Conservation (phyloP, 1,284 basidiomycete species). For the Chiua sp. region DNA sequence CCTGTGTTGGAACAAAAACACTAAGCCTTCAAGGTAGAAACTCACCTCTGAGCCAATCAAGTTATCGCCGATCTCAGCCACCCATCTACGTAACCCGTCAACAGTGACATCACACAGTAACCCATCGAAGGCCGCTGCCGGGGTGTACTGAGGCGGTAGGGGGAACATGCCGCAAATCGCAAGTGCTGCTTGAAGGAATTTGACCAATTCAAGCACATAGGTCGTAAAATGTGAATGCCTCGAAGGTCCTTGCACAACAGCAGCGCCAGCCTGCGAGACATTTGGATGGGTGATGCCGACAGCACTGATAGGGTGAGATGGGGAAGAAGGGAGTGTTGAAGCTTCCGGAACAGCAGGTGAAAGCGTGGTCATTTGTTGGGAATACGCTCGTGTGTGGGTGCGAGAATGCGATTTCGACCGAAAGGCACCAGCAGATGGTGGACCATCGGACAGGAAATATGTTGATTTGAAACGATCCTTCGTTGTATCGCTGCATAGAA, state of each 20-base stretch:
- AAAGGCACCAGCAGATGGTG: slow-evolving; percentile 28
- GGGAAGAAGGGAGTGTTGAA: slow-evolving; percentile 12
- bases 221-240: slow-evolving; percentile 39
- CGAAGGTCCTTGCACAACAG: slow-evolving; percentile 13
- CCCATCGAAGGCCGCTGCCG: slow-evolving; percentile 54
- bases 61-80: slow-evolving; percentile 63
- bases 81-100: slow-evolving; percentile 71
- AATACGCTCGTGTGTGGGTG: slow-evolving; percentile 34
- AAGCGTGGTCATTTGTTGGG: slow-evolving; percentile 31
- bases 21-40: slow-evolving; percentile 8
- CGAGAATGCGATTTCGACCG: slow-evolving; percentile 36
- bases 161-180: slow-evolving; percentile 70
- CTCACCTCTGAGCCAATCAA: slow-evolving; percentile 66
- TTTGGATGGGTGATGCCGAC: slow-evolving; percentile 14
- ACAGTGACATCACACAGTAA: slow-evolving; percentile 77
- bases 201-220: slow-evolving; percentile 76
- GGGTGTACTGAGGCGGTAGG: slow-evolving; percentile 19
- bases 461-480: slow-evolving; percentile 76
- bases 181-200: slow-evolving; percentile 70
- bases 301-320: slow-evolving; percentile 23
- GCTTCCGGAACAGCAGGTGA: slow-evolving; percentile 32
- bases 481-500: slow-evolving; percentile 63
- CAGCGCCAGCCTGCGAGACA: slow-evolving; percentile 15
- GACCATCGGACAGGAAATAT: slow-evolving; percentile 61
- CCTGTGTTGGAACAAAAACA: slow-evolving; percentile 3